A percentile compares a stretch with the other conserved stretches of the same genome.
phyloP scores from a whole-genome alignment of 345 rosid species.

The Salix caprea region DNA sequence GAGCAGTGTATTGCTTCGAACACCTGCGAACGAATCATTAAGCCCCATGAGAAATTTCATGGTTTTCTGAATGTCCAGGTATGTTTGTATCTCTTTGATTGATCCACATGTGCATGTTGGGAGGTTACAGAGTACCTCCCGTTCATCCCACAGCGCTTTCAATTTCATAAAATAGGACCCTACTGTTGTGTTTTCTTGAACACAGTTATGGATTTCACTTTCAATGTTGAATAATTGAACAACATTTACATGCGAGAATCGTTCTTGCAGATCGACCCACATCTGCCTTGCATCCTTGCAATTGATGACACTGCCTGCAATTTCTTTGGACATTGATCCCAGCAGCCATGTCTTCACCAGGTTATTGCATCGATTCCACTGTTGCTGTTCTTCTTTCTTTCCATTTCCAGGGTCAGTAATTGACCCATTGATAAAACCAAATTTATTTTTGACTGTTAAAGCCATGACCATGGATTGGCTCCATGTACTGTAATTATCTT shows the following conservation, averaged over 20 bases:
- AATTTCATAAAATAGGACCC: background rate
- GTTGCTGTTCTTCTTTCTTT: background rate
- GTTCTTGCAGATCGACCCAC: too few species aligned
- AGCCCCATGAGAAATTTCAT: too few species aligned
- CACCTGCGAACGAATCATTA: too few species aligned
- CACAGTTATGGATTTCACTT: background rate
- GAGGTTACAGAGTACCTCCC: background rate
- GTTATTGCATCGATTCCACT: background rate
- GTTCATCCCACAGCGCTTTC: rapidly evolving
- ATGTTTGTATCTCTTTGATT: background rate
- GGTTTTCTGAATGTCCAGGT: background rate
- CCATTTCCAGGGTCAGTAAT: background rate
- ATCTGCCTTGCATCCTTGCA: too few species aligned
- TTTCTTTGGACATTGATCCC: too few species aligned
- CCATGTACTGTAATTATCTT: too few species aligned
- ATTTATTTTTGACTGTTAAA: background rate
- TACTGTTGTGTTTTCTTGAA: background rate
- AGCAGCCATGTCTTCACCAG: too few species aligned
- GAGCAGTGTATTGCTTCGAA: too few species aligned
- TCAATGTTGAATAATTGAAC: background rate
- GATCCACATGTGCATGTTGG: background rate
- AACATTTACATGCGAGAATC: background rate
- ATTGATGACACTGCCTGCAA: too few species aligned
- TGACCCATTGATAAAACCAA: background rate
- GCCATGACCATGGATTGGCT: too few species aligned